Evolutionary conservation across 805 yeast genomes (phyloP).

Genomic region (Saccharomyces paradoxus): DNA sequence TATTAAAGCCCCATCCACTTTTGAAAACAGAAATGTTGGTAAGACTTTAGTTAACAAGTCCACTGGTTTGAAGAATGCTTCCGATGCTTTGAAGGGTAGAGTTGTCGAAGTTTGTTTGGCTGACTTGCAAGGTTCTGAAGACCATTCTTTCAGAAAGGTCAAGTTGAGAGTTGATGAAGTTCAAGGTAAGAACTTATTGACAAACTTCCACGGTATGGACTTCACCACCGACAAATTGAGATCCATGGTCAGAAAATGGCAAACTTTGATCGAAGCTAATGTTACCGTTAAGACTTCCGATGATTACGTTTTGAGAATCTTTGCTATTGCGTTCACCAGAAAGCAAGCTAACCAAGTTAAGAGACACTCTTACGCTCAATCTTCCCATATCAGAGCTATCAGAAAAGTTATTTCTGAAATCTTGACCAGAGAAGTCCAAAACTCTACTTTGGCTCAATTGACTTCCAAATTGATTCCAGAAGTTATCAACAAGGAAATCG

Average conservation of each 20-base stretch:
- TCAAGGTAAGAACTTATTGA: conserved; percentile 94
- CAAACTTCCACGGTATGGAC: conserved; percentile 99
- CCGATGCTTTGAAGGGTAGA: conserved; percentile 97
- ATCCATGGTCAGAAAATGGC: conserved; percentile 98
- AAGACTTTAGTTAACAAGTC: conserved; percentile 97
- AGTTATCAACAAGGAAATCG: conserved; percentile 96
- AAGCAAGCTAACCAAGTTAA: conserved; percentile 93
- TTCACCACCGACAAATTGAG: conserved; percentile 96
- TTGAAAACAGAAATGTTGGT: conserved; percentile 97
- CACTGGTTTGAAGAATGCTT: conserved; percentile 95
- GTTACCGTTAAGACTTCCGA: conserved; percentile 97
- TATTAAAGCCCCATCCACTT: conserved; percentile 96
- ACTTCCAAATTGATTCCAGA: conserved; percentile 96
- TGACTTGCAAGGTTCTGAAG: conserved; percentile 97
- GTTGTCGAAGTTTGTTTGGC: conserved; percentile 92
- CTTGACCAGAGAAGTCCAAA: conserved; percentile 91
- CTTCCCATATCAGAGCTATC: conserved; percentile 92
- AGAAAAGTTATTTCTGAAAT: conserved; percentile 95
- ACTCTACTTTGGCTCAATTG: conserved; percentile 91
- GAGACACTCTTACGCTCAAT: conserved; percentile 96
- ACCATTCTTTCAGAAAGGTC: conserved; percentile 95
- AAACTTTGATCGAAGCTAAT: conserved; percentile 93
- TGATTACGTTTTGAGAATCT: conserved; percentile 92
- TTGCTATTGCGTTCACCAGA: conserved; percentile 97
- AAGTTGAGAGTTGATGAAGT: conserved; percentile 97